These are phyloP conservation scores for Cercophora scortea DNA, from an alignment of 495 filamentous ascomycete species.

Conservation along the genomic window DNA sequence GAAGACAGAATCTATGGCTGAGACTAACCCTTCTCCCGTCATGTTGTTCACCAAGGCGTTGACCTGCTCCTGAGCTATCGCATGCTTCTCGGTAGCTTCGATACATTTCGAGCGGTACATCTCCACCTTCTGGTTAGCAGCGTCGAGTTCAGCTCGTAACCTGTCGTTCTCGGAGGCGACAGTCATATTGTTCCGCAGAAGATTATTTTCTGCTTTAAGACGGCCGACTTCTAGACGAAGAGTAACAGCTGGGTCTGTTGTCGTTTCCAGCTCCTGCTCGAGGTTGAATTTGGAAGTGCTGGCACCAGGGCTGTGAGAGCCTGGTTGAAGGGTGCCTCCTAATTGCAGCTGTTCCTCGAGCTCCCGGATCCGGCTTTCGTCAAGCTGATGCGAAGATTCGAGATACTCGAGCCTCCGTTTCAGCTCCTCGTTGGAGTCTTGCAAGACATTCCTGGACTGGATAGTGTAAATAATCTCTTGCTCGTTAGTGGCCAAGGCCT, in stretches of 20 bases:
- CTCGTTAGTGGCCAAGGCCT: constrained; percentile 31
- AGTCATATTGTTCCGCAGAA: constrained; percentile 40
- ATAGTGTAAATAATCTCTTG: constrained; percentile 33
- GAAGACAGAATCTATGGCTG: constrained; percentile 1
- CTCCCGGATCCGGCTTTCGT: constrained; percentile 33
- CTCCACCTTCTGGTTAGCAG: constrained; percentile 26
- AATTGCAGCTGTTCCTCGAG: constrained; percentile 39
- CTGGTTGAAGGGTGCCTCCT: constrained; percentile 14
- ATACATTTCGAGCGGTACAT: constrained; percentile 37
- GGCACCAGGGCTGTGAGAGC: constrained; percentile 17
- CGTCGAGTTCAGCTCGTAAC: constrained; percentile 42
- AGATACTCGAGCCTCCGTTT: constrained; percentile 26
- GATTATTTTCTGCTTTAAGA: constrained; percentile 45
- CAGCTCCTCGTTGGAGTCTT: constrained; percentile 23
- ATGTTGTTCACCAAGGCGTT: constrained; percentile 37
- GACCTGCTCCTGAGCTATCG: constrained; percentile 43
- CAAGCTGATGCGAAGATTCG: constrained; percentile 23
- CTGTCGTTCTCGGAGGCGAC: constrained; percentile 41
- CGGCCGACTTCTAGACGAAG: constrained; percentile 38
- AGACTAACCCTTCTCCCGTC: constrained; percentile 43
- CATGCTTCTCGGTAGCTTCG: constrained; percentile 41
- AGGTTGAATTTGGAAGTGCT: constrained; percentile 23
- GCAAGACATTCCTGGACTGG: constrained; percentile 25
- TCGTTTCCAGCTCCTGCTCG: constrained; percentile 35
- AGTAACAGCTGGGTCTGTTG: constrained; percentile 19